A percentile compares a stretch with the other conserved stretches of the same genome.
Conservation (phyloP, 2,329 filamentous ascomycete genomes). For the Trichoderma sp. region DNA sequence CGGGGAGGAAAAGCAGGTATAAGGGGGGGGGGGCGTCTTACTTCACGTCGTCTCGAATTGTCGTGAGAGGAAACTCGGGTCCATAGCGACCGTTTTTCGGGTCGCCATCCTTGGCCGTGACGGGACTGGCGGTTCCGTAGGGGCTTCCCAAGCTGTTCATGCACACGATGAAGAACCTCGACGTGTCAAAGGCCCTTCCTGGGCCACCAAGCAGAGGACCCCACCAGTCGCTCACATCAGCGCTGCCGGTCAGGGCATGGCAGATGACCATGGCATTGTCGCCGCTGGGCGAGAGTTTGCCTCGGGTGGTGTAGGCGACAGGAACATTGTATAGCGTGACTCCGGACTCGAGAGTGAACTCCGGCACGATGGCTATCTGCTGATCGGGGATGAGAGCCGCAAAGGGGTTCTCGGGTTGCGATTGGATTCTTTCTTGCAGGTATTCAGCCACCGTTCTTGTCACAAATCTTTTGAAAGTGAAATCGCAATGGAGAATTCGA, state of each 20-base stretch:
- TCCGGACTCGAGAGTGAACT: slow-evolving; percentile 91
- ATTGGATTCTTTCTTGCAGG: slow-evolving; percentile 63
- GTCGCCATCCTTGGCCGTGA: slow-evolving; percentile 85
- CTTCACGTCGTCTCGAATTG: slow-evolving; percentile 94
- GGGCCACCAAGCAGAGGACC: slow-evolving; percentile 77
- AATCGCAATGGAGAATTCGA: background rate
- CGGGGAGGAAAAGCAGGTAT: slow-evolving; percentile 21
- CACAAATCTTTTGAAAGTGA: slow-evolving; percentile 29
- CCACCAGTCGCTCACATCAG: slow-evolving; percentile 88
- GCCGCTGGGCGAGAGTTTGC: slow-evolving; percentile 58
- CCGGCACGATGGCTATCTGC: slow-evolving; percentile 80
- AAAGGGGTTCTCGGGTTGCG: slow-evolving; percentile 91
- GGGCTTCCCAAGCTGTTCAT: slow-evolving; percentile 85
- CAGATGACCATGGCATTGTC: slow-evolving; percentile 77
- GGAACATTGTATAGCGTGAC: slow-evolving; percentile 77
- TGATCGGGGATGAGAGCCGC: slow-evolving; percentile 84
- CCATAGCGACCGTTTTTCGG: slow-evolving; percentile 76
- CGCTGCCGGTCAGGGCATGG: slow-evolving; percentile 82
- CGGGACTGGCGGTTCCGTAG: slow-evolving; percentile 84
- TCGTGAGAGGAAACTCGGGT: slow-evolving; percentile 94
- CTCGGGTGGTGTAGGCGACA: slow-evolving; percentile 67
- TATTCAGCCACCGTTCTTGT: slow-evolving; percentile 60
- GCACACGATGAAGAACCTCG: slow-evolving; percentile 82
- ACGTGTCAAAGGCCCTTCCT: slow-evolving; percentile 78
- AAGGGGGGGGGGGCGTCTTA: slow-evolving; percentile 49